Evolutionary conservation across 257 asterid species (phyloP).

Genomic region (Primulina tabacum): DNA sequence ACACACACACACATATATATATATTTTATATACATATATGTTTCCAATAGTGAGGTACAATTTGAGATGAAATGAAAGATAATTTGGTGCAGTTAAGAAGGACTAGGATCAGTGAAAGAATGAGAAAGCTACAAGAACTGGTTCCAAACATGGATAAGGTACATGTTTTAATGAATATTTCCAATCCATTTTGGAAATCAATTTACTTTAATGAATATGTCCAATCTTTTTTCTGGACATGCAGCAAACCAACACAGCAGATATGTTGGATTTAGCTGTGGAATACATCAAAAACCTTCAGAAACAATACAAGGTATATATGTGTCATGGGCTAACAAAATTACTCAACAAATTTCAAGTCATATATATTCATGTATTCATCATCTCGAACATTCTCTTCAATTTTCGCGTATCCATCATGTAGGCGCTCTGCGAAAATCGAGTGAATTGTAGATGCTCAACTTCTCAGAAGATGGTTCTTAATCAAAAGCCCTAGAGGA

Average conservation of each 20-base stretch:
- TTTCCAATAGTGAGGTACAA: background rate
- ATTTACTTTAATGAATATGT: background rate
- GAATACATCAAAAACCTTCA: conserved; percentile 85
- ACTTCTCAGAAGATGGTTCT: conserved; percentile 35
- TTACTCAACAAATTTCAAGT: background rate
- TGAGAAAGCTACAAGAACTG: conserved; percentile 86
- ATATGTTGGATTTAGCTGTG: conserved; percentile 91
- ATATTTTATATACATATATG: background rate
- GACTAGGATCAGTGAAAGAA: conserved; percentile 85
- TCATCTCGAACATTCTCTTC: background rate
- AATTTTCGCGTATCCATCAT: conserved; percentile 7
- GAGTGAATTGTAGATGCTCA: conserved; percentile 69
- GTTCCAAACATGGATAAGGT: conserved; percentile 98
- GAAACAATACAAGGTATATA: conserved; percentile 65
- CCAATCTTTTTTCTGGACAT: conserved; percentile 19
- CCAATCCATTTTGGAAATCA: background rate
- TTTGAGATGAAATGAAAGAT: background rate
- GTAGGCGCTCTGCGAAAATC: conserved; percentile 58
- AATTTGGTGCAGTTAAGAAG: conserved; percentile 58
- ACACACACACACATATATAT: background rate
- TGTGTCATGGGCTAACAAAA: background rate
- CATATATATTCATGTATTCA: background rate
- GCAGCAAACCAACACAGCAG: conserved; percentile 95
- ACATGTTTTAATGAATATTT: background rate
- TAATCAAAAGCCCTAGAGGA: conserved; percentile 22